Evolutionary conservation across 2,329 filamentous ascomycete genomes (phyloP), one percentile per base, ranked within the genome.

Genomic region (Cephalotrichum gorgonifer): DNA sequence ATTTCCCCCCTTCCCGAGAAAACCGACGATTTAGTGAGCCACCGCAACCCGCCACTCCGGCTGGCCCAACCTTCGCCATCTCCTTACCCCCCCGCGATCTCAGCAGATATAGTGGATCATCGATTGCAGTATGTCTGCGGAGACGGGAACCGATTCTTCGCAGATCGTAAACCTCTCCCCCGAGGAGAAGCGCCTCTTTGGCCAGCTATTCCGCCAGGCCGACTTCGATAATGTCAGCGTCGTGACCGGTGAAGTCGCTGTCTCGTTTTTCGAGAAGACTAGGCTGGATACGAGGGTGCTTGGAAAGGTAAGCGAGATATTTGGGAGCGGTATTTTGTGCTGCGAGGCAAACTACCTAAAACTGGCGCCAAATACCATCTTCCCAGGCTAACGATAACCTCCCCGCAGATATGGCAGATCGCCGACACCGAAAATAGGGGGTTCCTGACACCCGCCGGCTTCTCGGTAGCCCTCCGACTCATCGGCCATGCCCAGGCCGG

Each of bases 181-280:
- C 44, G 89, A 97, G 57, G 93, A 98, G 77, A 96, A 95, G 72
- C 86, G 88, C 66, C 81, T 87, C 52, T 98, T 94, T 67, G 88
- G 86, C 58, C 88, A 93, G 67, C 83, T 98, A 54, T 96, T 98
- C 70, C 83, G 86, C 65, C 85, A 89, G 60, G 93, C 93, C 56
- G 93, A 98, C 68, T 86, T 85, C 52, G 93, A 96, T 58, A 86
- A 81, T 63, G 84, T 95, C 51, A 89, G 90, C 50, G 89, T 97
- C 55, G 88, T 98, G 30, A 96, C 93, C 17, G 93, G 93, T 66
- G 93, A 98, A 68, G 79, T 94, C 53, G 93, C 93, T 51, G 90
- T 98, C 65, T 88, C 89, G 64, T 97, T 98, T 74, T 98, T 98
- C 63, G 90, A 97, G 68, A 93, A 93, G 74, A 97, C 93, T 43